Conservation (phyloP, 495 filamentous ascomycete genomes). For the Polyplosphaeria fusca region DNA sequence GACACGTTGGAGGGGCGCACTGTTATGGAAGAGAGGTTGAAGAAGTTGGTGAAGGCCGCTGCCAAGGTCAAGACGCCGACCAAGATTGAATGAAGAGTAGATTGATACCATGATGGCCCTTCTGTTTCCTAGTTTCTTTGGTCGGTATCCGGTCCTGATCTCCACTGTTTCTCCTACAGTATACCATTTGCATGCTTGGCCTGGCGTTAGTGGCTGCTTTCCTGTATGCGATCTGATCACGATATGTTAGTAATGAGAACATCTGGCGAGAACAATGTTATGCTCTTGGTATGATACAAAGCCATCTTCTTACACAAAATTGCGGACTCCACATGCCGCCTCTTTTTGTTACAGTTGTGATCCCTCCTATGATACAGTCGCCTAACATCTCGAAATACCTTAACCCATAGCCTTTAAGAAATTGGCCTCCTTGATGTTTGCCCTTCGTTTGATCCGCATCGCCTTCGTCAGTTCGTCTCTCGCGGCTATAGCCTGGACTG, state of each 20-base stretch:
- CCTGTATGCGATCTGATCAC: no score
- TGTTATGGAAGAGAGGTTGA: conserved; percentile 67
- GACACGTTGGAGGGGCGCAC: conserved; percentile 60
- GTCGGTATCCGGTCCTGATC: neutral
- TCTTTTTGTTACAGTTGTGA: no score
- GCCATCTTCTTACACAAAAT: neutral
- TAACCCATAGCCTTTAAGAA: conserved; percentile 75
- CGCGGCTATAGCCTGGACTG: conserved; percentile 55
- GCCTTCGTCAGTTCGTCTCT: conserved; percentile 64
- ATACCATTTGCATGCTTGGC: no score
- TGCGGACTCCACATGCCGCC: neutral
- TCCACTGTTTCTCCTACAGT: no score
- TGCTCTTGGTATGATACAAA: no score
- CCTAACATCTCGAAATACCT: no score
- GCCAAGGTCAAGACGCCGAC: conserved; percentile 6
- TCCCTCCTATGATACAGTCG: no score
- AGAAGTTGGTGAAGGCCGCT: conserved; percentile 52
- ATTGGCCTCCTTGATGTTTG: conserved; percentile 85
- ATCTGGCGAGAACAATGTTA: no score
- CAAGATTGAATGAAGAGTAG: neutral
- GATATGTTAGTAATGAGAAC: no score
- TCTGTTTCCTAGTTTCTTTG: neutral
- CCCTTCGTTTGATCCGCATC: conserved; percentile 69
- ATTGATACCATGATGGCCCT: no score
- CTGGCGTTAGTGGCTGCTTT: no score